Conservation (phyloP, 2,329 filamentous ascomycete genomes). For the Sporothrix sp. region DNA sequence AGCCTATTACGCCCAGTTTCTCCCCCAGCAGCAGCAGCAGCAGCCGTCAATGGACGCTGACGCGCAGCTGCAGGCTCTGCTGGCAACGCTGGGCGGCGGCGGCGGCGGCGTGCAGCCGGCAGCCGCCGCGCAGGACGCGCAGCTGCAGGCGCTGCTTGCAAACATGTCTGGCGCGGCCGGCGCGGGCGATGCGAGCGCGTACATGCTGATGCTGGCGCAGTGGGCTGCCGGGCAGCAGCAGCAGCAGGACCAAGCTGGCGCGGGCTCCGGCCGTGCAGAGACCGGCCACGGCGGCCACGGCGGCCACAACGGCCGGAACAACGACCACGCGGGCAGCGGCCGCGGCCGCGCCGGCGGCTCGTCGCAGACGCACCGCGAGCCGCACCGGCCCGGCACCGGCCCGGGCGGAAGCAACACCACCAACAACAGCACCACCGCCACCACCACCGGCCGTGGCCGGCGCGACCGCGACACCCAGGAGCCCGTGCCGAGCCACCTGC, state of each 20-base stretch:
- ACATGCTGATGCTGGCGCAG: conserved; percentile 14
- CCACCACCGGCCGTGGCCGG: too few species aligned
- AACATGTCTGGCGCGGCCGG: conserved; percentile 2
- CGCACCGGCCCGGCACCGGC: too few species aligned
- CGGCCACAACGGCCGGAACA: neutral
- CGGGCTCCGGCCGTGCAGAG: neutral
- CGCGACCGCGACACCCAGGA: conserved; percentile 24
- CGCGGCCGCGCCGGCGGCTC: too few species aligned
- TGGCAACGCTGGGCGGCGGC: conserved; percentile 14
- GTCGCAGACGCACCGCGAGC: neutral
- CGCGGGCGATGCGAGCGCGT: conserved; percentile 5
- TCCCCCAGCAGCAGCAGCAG: conserved; percentile 19
- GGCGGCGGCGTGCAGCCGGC: neutral
- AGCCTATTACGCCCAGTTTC: conserved; percentile 32
- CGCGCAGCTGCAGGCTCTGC: conserved; percentile 18
- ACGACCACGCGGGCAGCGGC: neutral
- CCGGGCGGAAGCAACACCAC: too few species aligned
- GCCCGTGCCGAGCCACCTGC: conserved; percentile 28
- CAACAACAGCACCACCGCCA: neutral
- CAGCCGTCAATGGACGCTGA: conserved; percentile 14
- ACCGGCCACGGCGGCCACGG: neutral
- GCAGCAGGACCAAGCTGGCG: neutral
- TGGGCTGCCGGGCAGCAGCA: conserved; percentile 6
- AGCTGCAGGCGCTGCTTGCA: conserved; percentile 17
- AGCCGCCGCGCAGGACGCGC: conserved; percentile 11